phyloP scores from a whole-genome alignment of 192 early-diverging fungal species.

The Dimargaris cristalligena region DNA sequence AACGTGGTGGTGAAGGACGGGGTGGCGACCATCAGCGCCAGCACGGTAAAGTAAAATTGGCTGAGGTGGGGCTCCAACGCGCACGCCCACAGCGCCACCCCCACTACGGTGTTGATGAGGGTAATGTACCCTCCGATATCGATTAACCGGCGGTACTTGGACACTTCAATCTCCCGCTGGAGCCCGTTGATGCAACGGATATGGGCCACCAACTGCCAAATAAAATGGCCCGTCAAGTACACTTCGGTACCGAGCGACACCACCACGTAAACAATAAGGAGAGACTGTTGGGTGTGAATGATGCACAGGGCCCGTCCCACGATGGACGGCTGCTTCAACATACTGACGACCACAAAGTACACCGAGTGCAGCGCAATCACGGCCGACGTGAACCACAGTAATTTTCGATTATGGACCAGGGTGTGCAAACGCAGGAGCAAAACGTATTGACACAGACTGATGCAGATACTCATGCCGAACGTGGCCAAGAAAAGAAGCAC shows the following conservation, averaged over 20 bases:
- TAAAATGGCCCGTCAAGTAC: not conserved
- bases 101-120: not conserved
- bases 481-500: not conserved
- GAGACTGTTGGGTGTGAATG: not conserved
- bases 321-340: not conserved
- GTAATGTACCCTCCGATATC: not conserved
- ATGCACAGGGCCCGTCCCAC: not conserved
- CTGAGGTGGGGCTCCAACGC: not conserved
- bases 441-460: not conserved
- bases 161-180: not conserved
- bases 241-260: not conserved
- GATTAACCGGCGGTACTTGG: not conserved
- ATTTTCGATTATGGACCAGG: not conserved
- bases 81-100: not conserved
- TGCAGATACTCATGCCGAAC: not conserved
- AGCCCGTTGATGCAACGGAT: not conserved
- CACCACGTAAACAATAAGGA: not conserved
- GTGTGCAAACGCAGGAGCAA: not conserved
- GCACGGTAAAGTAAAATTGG: not conserved
- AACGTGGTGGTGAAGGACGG: slow-evolving; percentile 1
- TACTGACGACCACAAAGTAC: not conserved
- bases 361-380: not conserved
- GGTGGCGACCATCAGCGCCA: not conserved
- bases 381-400: not conserved
- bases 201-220: not conserved